Conservation (phyloP, 805 yeast species). For the Wickerhamomyces pijperi region DNA sequence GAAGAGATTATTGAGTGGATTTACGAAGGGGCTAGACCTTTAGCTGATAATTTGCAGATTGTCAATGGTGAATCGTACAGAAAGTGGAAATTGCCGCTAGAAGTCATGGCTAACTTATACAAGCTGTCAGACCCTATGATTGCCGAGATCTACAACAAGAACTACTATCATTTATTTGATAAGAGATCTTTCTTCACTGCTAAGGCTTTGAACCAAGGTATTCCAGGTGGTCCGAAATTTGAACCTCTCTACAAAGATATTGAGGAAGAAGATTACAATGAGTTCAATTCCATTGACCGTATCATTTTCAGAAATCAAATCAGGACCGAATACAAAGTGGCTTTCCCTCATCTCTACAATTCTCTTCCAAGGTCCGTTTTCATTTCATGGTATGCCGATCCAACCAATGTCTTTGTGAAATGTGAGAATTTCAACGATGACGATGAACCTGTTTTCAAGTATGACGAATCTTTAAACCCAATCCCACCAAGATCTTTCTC, state of each 20-base stretch:
- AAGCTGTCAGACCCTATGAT: conserved; percentile 62
- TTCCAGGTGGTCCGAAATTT: conserved; percentile 95
- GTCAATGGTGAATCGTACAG: conserved; percentile 75
- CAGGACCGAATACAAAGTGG: conserved; percentile 75
- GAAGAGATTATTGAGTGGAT: conserved; percentile 60
- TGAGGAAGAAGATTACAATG: conserved; percentile 70
- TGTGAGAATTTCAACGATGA: conserved; percentile 23
- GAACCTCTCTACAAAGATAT: conserved; percentile 70
- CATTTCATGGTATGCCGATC: conserved; percentile 52
- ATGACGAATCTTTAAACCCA: conserved; percentile 45
- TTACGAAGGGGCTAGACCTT: conserved; percentile 59
- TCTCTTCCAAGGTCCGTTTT: conserved; percentile 59
- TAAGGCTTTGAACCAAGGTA: conserved; percentile 73
- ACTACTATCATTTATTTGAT: conserved; percentile 64
- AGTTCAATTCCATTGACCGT: conserved; percentile 82
- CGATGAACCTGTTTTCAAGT: conserved; percentile 44
- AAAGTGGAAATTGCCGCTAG: conserved; percentile 54
- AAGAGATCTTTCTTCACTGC: conserved; percentile 78
- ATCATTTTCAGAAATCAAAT: conserved; percentile 70
- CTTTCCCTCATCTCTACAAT: conserved; percentile 79
- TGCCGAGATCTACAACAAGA: conserved; percentile 37
- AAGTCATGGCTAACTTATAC: conserved; percentile 54
- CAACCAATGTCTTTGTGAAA: conserved; percentile 39
- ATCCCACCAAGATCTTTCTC: conserved; percentile 27
- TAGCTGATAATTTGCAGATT: conserved; percentile 39